Evolutionary conservation across 2,329 filamentous ascomycete genomes (phyloP).

Genomic region (Biscogniauxia mediterranea): DNA sequence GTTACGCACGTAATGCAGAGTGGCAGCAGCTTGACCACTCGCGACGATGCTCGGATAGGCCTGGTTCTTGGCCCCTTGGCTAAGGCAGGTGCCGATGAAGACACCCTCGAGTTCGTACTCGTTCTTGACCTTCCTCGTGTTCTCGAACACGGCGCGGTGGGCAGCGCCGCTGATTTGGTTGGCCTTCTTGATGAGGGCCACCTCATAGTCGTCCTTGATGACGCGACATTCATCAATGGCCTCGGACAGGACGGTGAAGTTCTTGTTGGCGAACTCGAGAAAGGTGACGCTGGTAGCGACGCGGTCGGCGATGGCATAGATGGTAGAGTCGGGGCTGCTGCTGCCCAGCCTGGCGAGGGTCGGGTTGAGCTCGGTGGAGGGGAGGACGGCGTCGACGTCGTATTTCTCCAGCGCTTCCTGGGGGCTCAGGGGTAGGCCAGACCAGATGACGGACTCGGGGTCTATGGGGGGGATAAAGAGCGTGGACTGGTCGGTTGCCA

Average conservation of each 20-base stretch:
- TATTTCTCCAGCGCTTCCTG: slow-evolving; percentile 74
- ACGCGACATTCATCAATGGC: slow-evolving; percentile 69
- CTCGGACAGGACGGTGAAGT: slow-evolving; percentile 54
- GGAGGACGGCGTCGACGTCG: slow-evolving; percentile 76
- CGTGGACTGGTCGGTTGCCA: slow-evolving; percentile 68
- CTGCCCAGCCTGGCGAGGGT: slow-evolving; percentile 57
- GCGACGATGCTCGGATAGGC: slow-evolving; percentile 88
- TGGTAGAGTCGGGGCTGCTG: slow-evolving; percentile 42
- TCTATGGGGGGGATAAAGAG: slow-evolving; percentile 90
- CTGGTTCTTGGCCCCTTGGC: slow-evolving; percentile 74
- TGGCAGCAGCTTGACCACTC: slow-evolving; percentile 74
- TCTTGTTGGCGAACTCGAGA: slow-evolving; percentile 64
- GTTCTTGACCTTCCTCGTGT: slow-evolving; percentile 64
- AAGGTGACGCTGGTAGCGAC: slow-evolving; percentile 72
- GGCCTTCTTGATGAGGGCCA: slow-evolving; percentile 69
- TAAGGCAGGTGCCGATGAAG: slow-evolving; percentile 75
- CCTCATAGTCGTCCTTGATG: slow-evolving; percentile 72
- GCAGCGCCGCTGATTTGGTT: slow-evolving; percentile 68
- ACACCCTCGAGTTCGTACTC: slow-evolving; percentile 81
- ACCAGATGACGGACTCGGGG: slow-evolving; percentile 90
- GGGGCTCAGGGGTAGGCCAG: slow-evolving; percentile 75
- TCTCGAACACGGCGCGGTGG: slow-evolving; percentile 61
- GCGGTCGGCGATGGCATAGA: slow-evolving; percentile 78
- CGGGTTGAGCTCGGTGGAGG: slow-evolving; percentile 72
- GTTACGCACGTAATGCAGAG: slow-evolving; percentile 85